A percentile compares a stretch with the other conserved stretches of the same genome.
Evolutionary conservation across 768 basidiomycete genomes (phyloP).

Genomic region (Daedaleopsis nitida): DNA sequence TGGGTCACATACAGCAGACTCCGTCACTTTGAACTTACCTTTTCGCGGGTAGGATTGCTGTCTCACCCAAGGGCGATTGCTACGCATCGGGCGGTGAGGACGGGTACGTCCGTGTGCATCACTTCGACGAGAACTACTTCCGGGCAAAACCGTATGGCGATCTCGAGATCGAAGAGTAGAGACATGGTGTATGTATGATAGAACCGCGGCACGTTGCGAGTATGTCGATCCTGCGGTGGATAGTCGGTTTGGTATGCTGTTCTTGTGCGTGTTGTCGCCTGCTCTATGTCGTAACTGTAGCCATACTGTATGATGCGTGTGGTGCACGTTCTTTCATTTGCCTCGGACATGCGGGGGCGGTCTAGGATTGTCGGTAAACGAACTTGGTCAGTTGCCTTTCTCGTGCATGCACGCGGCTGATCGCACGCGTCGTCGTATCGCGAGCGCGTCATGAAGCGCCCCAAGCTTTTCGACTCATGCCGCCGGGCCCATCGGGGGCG

Average conservation of each 20-base stretch:
- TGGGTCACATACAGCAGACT: conserved; percentile 44
- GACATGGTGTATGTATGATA: conserved; percentile 8
- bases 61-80: conserved; percentile 83
- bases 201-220: background rate
- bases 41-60: conserved; percentile 68
- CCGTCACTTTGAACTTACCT: conserved; percentile 4
- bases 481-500: background rate
- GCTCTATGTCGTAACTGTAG: conserved; percentile 14
- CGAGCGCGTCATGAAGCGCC: background rate
- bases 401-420: background rate
- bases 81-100: conserved; percentile 98
- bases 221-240: conserved; percentile 1
- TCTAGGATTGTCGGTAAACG: conserved; percentile 1
- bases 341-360: background rate
- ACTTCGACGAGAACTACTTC: conserved; percentile 95
- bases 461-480: background rate
- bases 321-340: conserved; percentile 15
- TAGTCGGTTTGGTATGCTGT: conserved; percentile 9
- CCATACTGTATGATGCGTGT: conserved; percentile 18
- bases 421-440: background rate
- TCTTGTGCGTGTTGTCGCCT: conserved; percentile 10
- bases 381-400: conserved; percentile 10
- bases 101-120: conserved; percentile 89
- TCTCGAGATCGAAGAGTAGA: conserved; percentile 67
- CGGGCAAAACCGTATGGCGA: conserved; percentile 90